A percentile compares a stretch with the other conserved stretches of the same genome.
phyloP scores from a whole-genome alignment of 768 basidiomycete genomes.

The Russula virescens region DNA sequence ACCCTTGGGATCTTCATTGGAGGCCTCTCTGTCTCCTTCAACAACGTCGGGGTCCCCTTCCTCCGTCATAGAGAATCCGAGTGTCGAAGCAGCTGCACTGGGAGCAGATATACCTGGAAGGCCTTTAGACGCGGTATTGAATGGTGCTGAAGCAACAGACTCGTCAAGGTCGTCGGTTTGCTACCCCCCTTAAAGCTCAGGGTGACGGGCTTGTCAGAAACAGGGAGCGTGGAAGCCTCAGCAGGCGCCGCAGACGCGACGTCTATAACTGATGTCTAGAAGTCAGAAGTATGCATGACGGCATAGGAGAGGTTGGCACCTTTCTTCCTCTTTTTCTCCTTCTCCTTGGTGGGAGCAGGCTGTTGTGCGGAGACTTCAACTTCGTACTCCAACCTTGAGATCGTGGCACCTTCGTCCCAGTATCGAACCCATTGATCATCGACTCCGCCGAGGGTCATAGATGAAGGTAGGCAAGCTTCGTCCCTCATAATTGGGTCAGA shows the following conservation, averaged over 20 bases:
- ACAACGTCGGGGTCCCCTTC: constrained; percentile 37
- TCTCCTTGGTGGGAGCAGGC: constrained; percentile 41
- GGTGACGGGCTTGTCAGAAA: constrained; percentile 78
- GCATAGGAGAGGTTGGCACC: constrained; percentile 31
- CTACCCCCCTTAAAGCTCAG: constrained; percentile 50
- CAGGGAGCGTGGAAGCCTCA: constrained; percentile 64
- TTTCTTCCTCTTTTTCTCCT: constrained; percentile 60
- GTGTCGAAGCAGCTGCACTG: constrained; percentile 39
- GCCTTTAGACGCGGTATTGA: background rate
- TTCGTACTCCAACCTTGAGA: constrained; percentile 72
- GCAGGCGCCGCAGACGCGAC: constrained; percentile 8
- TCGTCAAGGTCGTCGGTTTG: constrained; percentile 21
- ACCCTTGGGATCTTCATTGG: constrained; percentile 46
- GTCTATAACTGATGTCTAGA: background rate
- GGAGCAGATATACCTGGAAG: constrained; percentile 20
- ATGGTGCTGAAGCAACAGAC: constrained; percentile 23
- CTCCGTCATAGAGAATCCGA: constrained; percentile 70
- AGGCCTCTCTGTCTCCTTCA: constrained; percentile 35
- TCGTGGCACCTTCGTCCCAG: constrained; percentile 85
- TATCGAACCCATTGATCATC: constrained; percentile 78
- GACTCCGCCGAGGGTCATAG: constrained; percentile 60
- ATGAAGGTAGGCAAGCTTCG: constrained; percentile 67
- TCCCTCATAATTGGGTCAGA: constrained; percentile 70
- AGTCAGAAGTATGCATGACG: background rate
- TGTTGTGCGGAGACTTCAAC: constrained; percentile 54